phyloP scores from a whole-genome alignment of 257 asterid genomes.

The Solanum chilense region DNA sequence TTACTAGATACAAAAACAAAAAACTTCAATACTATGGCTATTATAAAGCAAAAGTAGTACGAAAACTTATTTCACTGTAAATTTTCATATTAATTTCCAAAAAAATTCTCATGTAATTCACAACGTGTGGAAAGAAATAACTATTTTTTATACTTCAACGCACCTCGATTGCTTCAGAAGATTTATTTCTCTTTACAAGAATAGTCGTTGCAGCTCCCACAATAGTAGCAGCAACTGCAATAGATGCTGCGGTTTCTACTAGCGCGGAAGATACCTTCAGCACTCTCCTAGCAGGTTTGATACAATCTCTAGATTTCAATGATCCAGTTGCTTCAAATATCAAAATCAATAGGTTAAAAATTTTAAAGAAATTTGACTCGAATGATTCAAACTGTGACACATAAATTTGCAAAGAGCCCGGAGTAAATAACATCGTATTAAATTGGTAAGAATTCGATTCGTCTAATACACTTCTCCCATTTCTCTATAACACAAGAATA shows the following conservation, averaged over 20 bases:
- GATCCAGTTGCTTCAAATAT: neutral
- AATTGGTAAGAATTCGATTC: neutral
- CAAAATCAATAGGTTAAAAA: neutral
- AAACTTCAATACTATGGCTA: neutral
- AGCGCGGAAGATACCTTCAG: slow-evolving; percentile 27
- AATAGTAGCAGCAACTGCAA: slow-evolving; percentile 55
- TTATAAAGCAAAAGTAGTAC: too few relatives aligned
- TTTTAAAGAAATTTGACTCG: neutral
- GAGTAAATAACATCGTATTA: neutral
- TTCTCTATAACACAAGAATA: neutral
- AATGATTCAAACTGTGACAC: neutral
- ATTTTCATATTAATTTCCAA: too few relatives aligned
- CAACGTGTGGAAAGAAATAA: neutral
- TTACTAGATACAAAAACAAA: too few relatives aligned
- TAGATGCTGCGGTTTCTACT: slow-evolving; percentile 60
- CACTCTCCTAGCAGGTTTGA: slow-evolving; percentile 1
- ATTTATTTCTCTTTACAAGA: slow-evolving; percentile 39
- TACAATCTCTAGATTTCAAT: neutral
- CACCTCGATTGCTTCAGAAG: slow-evolving; percentile 38
- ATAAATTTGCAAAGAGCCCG: neutral
- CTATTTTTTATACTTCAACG: neutral
- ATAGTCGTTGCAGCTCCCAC: slow-evolving; percentile 66
- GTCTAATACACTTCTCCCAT: neutral
- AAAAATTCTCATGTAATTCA: too few relatives aligned
- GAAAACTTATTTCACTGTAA: too few relatives aligned